Percentiles rank a stretch among this genome's conserved stretches.
Conservation (phyloP, 208 protist genomes). For the Phytomonas francai region DNA sequence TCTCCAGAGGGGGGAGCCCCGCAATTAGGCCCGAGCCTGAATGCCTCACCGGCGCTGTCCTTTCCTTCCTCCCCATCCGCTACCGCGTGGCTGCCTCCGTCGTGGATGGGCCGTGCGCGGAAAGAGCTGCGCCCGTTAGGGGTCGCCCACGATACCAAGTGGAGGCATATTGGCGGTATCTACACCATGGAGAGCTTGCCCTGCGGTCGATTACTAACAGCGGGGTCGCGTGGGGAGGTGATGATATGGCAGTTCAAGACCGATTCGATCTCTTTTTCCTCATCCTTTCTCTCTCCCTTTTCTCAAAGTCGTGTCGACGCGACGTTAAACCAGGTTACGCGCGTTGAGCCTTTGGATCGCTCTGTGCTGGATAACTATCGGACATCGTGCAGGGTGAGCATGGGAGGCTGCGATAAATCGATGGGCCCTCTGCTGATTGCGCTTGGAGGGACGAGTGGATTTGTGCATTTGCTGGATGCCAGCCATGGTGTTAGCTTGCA, state of each 20-base stretch:
- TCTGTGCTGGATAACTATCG: too few relatives aligned
- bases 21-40: background rate
- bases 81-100: background rate
- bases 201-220: constrained; percentile 33
- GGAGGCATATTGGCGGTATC: constrained; percentile 41
- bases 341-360: too few relatives aligned
- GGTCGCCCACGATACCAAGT: constrained; percentile 19
- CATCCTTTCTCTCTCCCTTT: too few relatives aligned
- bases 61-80: background rate
- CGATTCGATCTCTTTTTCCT: too few relatives aligned
- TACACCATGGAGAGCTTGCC: constrained; percentile 22
- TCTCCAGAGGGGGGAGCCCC: background rate
- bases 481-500: background rate
- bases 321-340: too few relatives aligned
- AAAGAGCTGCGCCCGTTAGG: constrained; percentile 27
- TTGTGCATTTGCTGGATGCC: constrained; percentile 29
- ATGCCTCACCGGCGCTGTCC: background rate
- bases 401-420: too few relatives aligned
- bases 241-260: constrained; percentile 33
- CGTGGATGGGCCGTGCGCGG: background rate
- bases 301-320: too few relatives aligned
- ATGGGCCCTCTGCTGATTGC: constrained; percentile 14
- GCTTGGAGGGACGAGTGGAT: constrained; percentile 42
- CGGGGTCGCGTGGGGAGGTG: constrained; percentile 46
- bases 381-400: too few relatives aligned